Evolutionary conservation across 805 yeast species (phyloP), one percentile per base, ranked within the genome.

Genomic region (Candida sakaeoensis): DNA sequence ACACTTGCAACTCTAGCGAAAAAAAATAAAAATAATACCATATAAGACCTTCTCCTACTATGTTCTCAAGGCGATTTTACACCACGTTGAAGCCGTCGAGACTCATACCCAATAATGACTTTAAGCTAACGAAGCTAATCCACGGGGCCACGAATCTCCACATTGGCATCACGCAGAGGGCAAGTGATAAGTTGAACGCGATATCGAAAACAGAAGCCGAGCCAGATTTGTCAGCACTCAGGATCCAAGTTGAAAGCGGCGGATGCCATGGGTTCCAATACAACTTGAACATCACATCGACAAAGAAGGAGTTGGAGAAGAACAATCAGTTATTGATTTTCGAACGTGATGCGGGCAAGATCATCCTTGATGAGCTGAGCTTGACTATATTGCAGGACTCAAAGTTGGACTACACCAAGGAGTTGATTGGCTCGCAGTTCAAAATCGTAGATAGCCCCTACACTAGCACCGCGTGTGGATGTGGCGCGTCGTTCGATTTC

Each of bases 211-310:
- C 65, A 8, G 95, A 86, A 41, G 48, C 64, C 7, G 74, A 81
- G 39, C 77, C 79, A 1, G 64, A 78, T 24, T 9, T 39, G 16
- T 53, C 80, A n/a, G 87, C 88, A 0, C 65, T 91, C 14, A 68
- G 84, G 37, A 77, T 91, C 3, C 65, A 72, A 9, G 97, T 93
- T 8, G 96, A 89, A 51, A 84, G 95, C 54, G 99, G 99, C 8
- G 99, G 99, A 1, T 93, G 99, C 58, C 99, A 93, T 60, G 99
- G 99, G 14, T 93, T 87, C 62, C 98, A 93, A 61, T 93, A 93
- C 56, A 75, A 83, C 47, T 66, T 93, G 53, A 74, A 79, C 39
- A 69, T 93, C 33, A 72, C 80, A 3, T 72, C 74, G 43, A 48
- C 65, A 31, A 41, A 44, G 4, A 51, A 60, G 24, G 75, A 68